phyloP scores from a whole-genome alignment of 495 filamentous ascomycete species.

The Hypoxylon fuscum region DNA sequence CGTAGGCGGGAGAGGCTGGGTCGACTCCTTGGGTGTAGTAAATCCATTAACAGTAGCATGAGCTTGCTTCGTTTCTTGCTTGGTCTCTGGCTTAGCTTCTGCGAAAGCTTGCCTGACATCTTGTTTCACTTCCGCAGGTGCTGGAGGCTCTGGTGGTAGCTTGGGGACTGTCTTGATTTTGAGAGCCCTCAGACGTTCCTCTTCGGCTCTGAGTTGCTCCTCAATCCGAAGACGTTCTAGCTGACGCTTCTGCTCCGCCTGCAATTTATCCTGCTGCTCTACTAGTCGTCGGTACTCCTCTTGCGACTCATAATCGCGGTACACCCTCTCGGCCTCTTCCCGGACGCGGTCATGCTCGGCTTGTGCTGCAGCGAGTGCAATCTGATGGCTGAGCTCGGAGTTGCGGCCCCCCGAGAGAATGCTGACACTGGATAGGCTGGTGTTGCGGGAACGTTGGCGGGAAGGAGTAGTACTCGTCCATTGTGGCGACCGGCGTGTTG shows the following conservation, averaged over 20 bases:
- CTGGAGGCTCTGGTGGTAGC: conserved; percentile 48
- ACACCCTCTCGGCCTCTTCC: conserved; percentile 64
- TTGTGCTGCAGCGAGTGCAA: conserved; percentile 69
- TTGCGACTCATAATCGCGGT: conserved; percentile 54
- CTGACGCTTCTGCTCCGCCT: conserved; percentile 55
- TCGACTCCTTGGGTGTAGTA: background rate
- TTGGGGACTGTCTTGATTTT: conserved; percentile 55
- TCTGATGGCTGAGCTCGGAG: conserved; percentile 61
- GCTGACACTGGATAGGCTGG: conserved; percentile 47
- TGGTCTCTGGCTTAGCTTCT: conserved; percentile 20
- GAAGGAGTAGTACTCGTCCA: no score
- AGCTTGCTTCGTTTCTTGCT: conserved; percentile 44
- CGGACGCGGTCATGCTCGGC: conserved; percentile 70
- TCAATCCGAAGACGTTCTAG: conserved; percentile 62
- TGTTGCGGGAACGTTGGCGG: conserved; percentile 36
- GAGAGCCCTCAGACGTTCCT: conserved; percentile 52
- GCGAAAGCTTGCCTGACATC: no score
- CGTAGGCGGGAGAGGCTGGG: background rate
- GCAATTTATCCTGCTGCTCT: conserved; percentile 26
- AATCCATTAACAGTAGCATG: conserved; percentile 6
- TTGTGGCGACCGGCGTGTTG: no score
- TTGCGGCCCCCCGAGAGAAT: conserved; percentile 52
- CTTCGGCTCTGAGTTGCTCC: conserved; percentile 52
- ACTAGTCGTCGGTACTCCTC: conserved; percentile 46
- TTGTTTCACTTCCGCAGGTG: conserved; percentile 39